A percentile compares a stretch with the other conserved stretches of the same genome.
These are phyloP conservation scores for Cyclotella atomus DNA, from an alignment of 108 stramenopile species.

Conservation along the genomic window DNA sequence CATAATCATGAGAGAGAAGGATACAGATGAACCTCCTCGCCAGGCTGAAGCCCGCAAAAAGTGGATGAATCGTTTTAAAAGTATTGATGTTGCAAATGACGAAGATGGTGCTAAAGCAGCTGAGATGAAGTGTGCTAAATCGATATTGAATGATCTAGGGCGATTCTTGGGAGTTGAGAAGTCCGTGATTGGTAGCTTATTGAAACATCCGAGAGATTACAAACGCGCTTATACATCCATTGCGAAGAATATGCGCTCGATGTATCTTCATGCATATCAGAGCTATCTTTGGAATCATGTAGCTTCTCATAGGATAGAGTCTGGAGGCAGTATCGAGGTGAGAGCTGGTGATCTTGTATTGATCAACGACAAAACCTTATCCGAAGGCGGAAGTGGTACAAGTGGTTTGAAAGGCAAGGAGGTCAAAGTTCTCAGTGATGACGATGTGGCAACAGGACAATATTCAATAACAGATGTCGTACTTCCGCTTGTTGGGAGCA, in stretches of 20 bases:
- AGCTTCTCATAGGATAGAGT: constrained; percentile 70
- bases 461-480: constrained; percentile 85
- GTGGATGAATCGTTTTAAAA: constrained; percentile 77
- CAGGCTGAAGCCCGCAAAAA: constrained; percentile 56
- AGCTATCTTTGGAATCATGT: constrained; percentile 83
- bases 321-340: constrained; percentile 53
- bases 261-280: constrained; percentile 93
- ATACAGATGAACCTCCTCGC: constrained; percentile 58
- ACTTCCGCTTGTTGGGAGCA: constrained; percentile 81
- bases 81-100: constrained; percentile 44
- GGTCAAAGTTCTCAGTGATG: constrained; percentile 62
- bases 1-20: constrained; percentile 85
- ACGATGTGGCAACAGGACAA: constrained; percentile 58
- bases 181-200: constrained; percentile 63
- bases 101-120: constrained; percentile 49
- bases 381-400: constrained; percentile 42
- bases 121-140: constrained; percentile 64
- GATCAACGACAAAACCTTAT: constrained; percentile 46
- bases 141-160: constrained; percentile 50
- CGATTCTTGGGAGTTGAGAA: constrained; percentile 80
- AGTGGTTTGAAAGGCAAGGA: constrained; percentile 57
- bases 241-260: constrained; percentile 80
- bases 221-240: constrained; percentile 81
- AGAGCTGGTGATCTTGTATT: constrained; percentile 74
- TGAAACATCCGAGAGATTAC: constrained; percentile 78